Evolutionary conservation across 2,329 filamentous ascomycete species (phyloP).

Genomic region (Xylaria sp.): DNA sequence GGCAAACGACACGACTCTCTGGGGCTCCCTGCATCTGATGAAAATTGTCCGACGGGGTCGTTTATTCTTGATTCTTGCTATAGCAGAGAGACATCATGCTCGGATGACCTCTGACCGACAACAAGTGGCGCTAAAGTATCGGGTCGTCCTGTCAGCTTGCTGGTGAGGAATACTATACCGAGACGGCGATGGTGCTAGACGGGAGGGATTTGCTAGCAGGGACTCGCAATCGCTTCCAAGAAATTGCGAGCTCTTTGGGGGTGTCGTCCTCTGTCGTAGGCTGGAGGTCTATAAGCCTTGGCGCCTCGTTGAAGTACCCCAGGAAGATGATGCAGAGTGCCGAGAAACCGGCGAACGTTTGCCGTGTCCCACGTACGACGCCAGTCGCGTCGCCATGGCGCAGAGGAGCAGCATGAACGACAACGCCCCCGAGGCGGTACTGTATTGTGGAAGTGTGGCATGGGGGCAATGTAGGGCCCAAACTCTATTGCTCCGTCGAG

Average conservation of each 20-base stretch:
- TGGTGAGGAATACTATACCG: background rate
- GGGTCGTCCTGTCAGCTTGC: background rate
- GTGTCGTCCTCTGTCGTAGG: background rate
- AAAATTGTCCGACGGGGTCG: background rate
- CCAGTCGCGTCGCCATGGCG: background rate
- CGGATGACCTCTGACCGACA: background rate
- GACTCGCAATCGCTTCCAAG: background rate
- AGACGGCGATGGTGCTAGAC: background rate
- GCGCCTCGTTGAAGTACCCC: background rate
- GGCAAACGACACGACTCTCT: background rate
- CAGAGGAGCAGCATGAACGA: background rate
- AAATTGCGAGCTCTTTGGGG: background rate
- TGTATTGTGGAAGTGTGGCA: background rate
- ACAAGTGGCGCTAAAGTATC: background rate
- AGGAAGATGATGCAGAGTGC: background rate
- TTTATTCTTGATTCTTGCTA: constrained; percentile 1
- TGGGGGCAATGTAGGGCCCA: background rate
- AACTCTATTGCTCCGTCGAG: background rate
- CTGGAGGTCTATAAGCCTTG: background rate
- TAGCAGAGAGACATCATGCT: no score
- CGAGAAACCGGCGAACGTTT: background rate
- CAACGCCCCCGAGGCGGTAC: background rate
- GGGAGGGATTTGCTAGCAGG: background rate
- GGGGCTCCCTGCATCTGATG: background rate
- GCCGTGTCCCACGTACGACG: background rate